Percentiles rank a stretch among this genome's conserved stretches.
Evolutionary conservation across 2,329 filamentous ascomycete genomes (phyloP).

Genomic region (Canariomyces notabilis): DNA sequence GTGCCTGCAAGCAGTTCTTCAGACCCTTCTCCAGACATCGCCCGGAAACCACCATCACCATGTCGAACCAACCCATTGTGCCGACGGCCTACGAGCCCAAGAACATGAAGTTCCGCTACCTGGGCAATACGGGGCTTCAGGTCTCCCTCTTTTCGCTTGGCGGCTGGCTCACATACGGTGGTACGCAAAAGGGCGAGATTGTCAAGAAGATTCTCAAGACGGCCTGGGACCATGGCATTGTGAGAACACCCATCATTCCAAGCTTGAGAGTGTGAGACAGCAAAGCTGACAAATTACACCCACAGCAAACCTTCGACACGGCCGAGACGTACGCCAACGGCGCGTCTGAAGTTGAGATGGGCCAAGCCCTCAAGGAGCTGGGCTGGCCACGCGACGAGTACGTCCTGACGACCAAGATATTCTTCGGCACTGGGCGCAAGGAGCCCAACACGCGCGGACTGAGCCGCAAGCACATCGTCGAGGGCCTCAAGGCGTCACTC

Average conservation of each 20-base stretch:
- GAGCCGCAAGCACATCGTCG: conserved; percentile 45
- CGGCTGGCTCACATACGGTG: conserved; percentile 70
- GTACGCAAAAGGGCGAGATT: conserved; percentile 37
- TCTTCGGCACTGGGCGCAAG: conserved; percentile 49
- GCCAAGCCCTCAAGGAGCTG: conserved; percentile 46
- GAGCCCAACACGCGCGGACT: conserved; percentile 52
- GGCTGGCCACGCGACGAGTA: conserved; percentile 50
- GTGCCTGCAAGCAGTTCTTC: neutral
- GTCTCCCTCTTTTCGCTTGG: conserved; percentile 69
- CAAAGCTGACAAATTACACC: conserved; percentile 6
- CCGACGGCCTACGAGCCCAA: conserved; percentile 26
- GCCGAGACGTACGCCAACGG: conserved; percentile 47
- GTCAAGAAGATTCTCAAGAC: conserved; percentile 41
- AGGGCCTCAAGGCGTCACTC: conserved; percentile 54
- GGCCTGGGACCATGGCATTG: conserved; percentile 48
- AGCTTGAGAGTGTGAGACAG: neutral
- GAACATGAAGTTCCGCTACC: conserved; percentile 66
- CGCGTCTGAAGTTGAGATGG: conserved; percentile 47
- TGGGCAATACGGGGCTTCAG: conserved; percentile 67
- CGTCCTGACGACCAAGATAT: conserved; percentile 48
- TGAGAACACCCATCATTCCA: conserved; percentile 7
- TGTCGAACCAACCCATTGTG: conserved; percentile 19
- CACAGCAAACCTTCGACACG: conserved; percentile 47
- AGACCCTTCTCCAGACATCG: neutral
- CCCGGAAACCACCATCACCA: conserved; percentile 8